Conservation (phyloP, 176 grass and related monocot species). For the Zizania latifolia region DNA sequence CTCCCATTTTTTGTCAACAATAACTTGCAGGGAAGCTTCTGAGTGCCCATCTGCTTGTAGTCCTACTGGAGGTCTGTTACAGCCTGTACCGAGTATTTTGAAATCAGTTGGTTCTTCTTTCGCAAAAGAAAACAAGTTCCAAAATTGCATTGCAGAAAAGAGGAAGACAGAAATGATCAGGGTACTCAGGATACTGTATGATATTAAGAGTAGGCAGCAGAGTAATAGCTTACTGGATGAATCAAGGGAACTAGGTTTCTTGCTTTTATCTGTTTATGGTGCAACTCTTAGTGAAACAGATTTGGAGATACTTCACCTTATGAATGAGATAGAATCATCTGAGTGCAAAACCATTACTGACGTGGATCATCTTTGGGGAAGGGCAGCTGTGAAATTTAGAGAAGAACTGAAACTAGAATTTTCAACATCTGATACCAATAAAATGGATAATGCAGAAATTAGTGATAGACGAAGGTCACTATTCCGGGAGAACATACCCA, state of each 20-base stretch:
- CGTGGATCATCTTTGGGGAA: slow-evolving; percentile 89
- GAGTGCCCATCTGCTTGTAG: slow-evolving; percentile 42
- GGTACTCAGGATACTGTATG: slow-evolving; percentile 84
- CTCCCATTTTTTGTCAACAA: slow-evolving; percentile 69
- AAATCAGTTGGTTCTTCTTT: slow-evolving; percentile 50
- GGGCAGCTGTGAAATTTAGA: slow-evolving; percentile 54
- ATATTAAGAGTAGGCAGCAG: slow-evolving; percentile 57
- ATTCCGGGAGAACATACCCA: slow-evolving; percentile 84
- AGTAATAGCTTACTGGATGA: slow-evolving; percentile 40
- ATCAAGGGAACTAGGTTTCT: slow-evolving; percentile 66
- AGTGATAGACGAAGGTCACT: slow-evolving; percentile 53
- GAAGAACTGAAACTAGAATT: slow-evolving; percentile 67
- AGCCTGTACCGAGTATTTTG: slow-evolving; percentile 74
- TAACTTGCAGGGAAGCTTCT: slow-evolving; percentile 42
- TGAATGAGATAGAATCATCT: slow-evolving; percentile 73
- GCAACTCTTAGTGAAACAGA: slow-evolving; percentile 78
- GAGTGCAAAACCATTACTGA: slow-evolving; percentile 63
- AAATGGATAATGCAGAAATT: slow-evolving; percentile 37
- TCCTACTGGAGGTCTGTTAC: slow-evolving; percentile 49
- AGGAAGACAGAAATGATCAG: slow-evolving; percentile 73
- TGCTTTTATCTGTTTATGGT: slow-evolving; percentile 82
- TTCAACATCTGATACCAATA: slow-evolving; percentile 32
- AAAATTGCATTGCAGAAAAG: slow-evolving; percentile 43
- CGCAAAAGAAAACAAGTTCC: slow-evolving; percentile 22
- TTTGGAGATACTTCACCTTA: slow-evolving; percentile 79